Evolutionary conservation across 1,284 basidiomycete species (phyloP), one percentile per base, ranked within the genome.

Genomic region (Grifola frondosa): DNA sequence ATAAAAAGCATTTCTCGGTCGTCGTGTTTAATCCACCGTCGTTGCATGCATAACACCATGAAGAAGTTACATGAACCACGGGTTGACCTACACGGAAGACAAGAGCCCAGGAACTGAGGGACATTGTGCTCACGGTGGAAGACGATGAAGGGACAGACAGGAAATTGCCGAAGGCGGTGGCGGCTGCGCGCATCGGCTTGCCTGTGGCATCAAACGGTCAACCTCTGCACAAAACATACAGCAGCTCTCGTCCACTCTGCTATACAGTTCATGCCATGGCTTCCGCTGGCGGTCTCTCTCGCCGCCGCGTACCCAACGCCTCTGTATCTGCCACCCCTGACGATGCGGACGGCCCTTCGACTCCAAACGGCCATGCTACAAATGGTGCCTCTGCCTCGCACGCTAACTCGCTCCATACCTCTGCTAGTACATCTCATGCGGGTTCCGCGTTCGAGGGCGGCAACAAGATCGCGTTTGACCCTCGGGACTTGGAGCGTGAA

Each of bases 391-490:
- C 66, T 12, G n/a, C 66, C 54, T 54, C 69, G 50, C 44, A 50
- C 40, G 46, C 49, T 40, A 38, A 52, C 50, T 41, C 57, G 3
- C 46, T 52, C 16, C 49, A 46, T 11, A 45, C 52, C 8, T 52
- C 58, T 8, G 29, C 53, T 21, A 37, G 50, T 22, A 46, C 48
- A 4, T 61, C 66, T n/a, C 75, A 78, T 59, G 85, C 82, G 0
- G 86, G 88, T 30, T 88, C 84, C 10, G 88, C 90, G 2, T 85
- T 93, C 51, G 84, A 87, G 52, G 87, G 89, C 32, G 81, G 91
- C 25, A 80, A 75, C 57, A 91, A 87, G 69, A 81, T 99, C 58
- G 96, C 96, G 2, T 98, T 80, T 62, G 96, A 99, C 70, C 95
- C 95, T 1, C 73, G 94, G 43, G 97, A 99, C 69, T 69, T 97